Evolutionary conservation across 116 monocot genomes (phyloP).

Genomic region (Cymodocea nodosa): DNA sequence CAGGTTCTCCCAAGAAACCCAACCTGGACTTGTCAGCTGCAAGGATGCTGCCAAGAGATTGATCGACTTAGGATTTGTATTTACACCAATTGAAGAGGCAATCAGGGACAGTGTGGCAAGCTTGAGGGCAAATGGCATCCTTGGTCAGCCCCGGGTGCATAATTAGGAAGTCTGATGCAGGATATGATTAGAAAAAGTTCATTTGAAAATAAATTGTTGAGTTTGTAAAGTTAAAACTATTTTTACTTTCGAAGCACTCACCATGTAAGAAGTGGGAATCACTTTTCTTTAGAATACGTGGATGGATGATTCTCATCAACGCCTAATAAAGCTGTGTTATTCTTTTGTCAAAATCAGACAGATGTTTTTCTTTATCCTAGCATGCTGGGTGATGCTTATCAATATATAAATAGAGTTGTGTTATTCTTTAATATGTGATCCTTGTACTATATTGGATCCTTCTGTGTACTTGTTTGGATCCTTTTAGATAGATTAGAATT

Average conservation of each 20-base stretch:
- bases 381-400: conserved; percentile 3
- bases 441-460: background rate
- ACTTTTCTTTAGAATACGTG: background rate
- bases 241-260: background rate
- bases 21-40: conserved; percentile 11
- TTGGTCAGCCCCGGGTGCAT: background rate
- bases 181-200: background rate
- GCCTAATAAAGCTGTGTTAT: conserved; percentile 2
- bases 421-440: background rate
- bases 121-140: conserved; percentile 8
- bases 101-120: conserved; percentile 11
- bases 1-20: conserved; percentile 18
- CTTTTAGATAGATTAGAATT: background rate
- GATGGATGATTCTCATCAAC: background rate
- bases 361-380: conserved; percentile 1
- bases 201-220: background rate
- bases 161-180: background rate
- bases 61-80: conserved; percentile 4
- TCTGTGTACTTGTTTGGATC: background rate
- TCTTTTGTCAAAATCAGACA: background rate
- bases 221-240: background rate
- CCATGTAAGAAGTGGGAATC: background rate
- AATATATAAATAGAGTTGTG: conserved; percentile 4
- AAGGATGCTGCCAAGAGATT: conserved; percentile 12
- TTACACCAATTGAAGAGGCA: conserved; percentile 12